These are phyloP conservation scores for Penicillium fuscoglaucum DNA, from an alignment of 2,329 filamentous ascomycete genomes.

Conservation along the genomic window DNA sequence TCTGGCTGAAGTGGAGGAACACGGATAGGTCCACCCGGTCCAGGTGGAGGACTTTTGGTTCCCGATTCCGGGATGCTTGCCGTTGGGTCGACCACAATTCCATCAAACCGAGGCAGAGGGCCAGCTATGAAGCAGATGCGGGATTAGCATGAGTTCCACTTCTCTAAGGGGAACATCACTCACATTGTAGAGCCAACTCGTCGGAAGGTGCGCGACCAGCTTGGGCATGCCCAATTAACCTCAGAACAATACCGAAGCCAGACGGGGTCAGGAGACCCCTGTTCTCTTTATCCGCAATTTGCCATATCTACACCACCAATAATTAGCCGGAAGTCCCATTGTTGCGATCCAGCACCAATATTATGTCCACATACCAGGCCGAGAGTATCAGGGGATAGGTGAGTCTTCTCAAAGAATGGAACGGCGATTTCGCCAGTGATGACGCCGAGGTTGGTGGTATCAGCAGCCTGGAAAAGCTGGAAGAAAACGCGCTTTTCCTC, in stretches of 20 bases:
- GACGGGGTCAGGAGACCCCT: slow-evolving; percentile 87
- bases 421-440: slow-evolving; percentile 95
- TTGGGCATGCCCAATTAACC: slow-evolving; percentile 94
- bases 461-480: slow-evolving; percentile 89
- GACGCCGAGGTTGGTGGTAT: slow-evolving; percentile 86
- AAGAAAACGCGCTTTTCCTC: slow-evolving; percentile 95
- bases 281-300: slow-evolving; percentile 97
- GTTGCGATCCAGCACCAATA: background rate
- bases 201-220: slow-evolving; percentile 76
- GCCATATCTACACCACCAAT: slow-evolving; percentile 76
- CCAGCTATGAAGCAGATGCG: slow-evolving; percentile 52
- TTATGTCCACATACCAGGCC: slow-evolving; percentile 70
- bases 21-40: slow-evolving; percentile 65
- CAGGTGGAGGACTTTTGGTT: slow-evolving; percentile 45
- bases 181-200: slow-evolving; percentile 78
- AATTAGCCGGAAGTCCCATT: slow-evolving; percentile 3
- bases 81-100: slow-evolving; percentile 55
- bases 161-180: slow-evolving; percentile 21
- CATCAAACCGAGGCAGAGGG: slow-evolving; percentile 90
- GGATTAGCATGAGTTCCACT: slow-evolving; percentile 3
- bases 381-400: slow-evolving; percentile 78
- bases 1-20: slow-evolving; percentile 86
- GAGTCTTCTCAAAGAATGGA: slow-evolving; percentile 96
- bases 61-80: slow-evolving; percentile 54
- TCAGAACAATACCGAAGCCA: slow-evolving; percentile 88